Evolutionary conservation across 164 flowering plant genomes (phyloP).

Genomic region (Macadamia integrifolia): DNA sequence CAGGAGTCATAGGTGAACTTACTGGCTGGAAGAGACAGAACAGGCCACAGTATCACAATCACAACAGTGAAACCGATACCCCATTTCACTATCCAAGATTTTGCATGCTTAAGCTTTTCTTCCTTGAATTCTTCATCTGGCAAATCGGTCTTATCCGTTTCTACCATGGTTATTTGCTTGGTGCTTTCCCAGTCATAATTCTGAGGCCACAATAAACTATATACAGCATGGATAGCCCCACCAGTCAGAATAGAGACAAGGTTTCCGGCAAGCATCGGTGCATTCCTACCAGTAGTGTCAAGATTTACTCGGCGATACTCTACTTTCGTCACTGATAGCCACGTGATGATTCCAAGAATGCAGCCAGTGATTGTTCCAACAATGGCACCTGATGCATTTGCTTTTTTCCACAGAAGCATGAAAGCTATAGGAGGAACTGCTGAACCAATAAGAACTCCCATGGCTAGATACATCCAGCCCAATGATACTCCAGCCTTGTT

Average conservation of each 20-base stretch:
- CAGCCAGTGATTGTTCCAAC: constrained; percentile 64
- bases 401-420: constrained; percentile 89
- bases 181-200: constrained; percentile 88
- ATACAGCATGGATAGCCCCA: constrained; percentile 71
- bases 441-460: constrained; percentile 89
- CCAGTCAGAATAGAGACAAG: constrained; percentile 81
- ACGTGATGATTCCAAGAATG: constrained; percentile 59
- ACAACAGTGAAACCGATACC: constrained; percentile 76
- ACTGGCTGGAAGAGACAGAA: constrained; percentile 84
- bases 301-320: constrained; percentile 76
- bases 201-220: constrained; percentile 69
- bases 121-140: constrained; percentile 66
- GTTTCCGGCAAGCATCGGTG: constrained; percentile 95
- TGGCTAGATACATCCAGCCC: constrained; percentile 98
- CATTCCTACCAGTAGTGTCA: constrained; percentile 89
- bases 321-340: constrained; percentile 56
- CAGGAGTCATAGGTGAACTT: background rate
- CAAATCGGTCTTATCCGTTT: constrained; percentile 55
- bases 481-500: constrained; percentile 91
- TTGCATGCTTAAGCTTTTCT: constrained; percentile 57
- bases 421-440: constrained; percentile 88
- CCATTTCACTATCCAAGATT: constrained; percentile 88
- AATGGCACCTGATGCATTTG: constrained; percentile 80
- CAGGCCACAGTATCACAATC: constrained; percentile 83
- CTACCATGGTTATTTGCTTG: constrained; percentile 72